Evolutionary conservation across 305 asterid species (phyloP), one percentile per base, ranked within the genome.

Genomic region (Fraxinus sp.): DNA sequence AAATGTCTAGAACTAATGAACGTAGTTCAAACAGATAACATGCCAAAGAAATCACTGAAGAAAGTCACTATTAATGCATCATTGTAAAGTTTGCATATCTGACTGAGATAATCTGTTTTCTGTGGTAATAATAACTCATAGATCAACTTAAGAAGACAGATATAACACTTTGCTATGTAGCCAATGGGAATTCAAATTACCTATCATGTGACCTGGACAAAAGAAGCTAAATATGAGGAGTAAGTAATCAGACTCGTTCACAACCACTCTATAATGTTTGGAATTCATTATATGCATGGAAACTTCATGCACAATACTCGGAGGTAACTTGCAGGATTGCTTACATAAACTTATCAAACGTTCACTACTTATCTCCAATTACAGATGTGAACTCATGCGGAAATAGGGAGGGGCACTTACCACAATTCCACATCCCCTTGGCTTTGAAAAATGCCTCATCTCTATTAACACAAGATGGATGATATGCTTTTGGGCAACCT

Each of bases 381-480:
- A 36, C 22, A 7, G 26, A 64, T 77, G 75, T 24, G 16, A 4
- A 28, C 30, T 8, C 3, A 33, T 79, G 32, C 28, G 7, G 77
- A 81, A 77, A 77, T 49, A 55, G 28, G 74, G 77, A 70, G 76
- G 37, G 71, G 78, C 52, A 81, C 92, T 79, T 90, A 95, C 99
- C 99, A 88, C 98, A 97, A 80, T 93, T 97, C 99, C 99, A 97
- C 49, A 95, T 92, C 52, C 99, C 97, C 90, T 96, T 96, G 6
- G 98, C 87, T 86, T 82, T 90, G 88, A 97, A 97, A 88, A 95
- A 97, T 7, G 97, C 97, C 84, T 97, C 98, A 79, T 97, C 98
- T 78, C 97, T 90, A 80, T 97, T 87, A 75, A 97, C 98, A 85
- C 99, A 97, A 5, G 96, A 88, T 41, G 98, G 98, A 89, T 97